Conservation (phyloP, 805 yeast genomes). For the Saturnispora saitoi region DNA sequence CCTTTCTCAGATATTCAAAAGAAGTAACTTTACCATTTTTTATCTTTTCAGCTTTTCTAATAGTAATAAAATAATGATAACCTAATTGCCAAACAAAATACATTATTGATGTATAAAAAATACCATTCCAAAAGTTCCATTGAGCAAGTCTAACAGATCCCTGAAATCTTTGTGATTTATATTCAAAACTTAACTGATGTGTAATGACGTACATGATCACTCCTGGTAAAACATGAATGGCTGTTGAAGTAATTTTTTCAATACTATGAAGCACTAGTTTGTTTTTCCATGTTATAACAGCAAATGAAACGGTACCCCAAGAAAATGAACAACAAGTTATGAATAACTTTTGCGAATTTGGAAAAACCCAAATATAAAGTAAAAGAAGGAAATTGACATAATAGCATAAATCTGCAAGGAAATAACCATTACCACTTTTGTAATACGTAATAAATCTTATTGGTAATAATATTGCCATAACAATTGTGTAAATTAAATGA, state of each 20-base stretch:
- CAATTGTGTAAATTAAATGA: constrained; percentile 62
- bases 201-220: constrained; percentile 78
- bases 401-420: constrained; percentile 87
- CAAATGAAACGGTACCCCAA: constrained; percentile 85
- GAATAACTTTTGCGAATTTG: constrained; percentile 63
- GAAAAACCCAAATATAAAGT: constrained; percentile 74
- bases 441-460: constrained; percentile 76
- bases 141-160: constrained; percentile 64
- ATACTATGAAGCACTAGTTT: constrained; percentile 85
- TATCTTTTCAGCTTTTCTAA: constrained; percentile 69
- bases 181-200: constrained; percentile 55
- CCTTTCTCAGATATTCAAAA: constrained; percentile 71
- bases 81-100: constrained; percentile 85
- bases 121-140: constrained; percentile 66
- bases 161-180: constrained; percentile 54
- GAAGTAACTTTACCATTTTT: constrained; percentile 81
- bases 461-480: constrained; percentile 65
- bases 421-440: constrained; percentile 73
- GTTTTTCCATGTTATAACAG: constrained; percentile 93
- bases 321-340: constrained; percentile 79
- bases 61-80: constrained; percentile 88
- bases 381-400: constrained; percentile 70
- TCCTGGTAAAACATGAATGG: constrained; percentile 89
- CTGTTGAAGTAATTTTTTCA: constrained; percentile 86
- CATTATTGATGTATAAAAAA: constrained; percentile 69